Base-by-base conservation (phyloP, 2,329 filamentous ascomycete genomes). In the Aspergillus aculeatus region DNA sequence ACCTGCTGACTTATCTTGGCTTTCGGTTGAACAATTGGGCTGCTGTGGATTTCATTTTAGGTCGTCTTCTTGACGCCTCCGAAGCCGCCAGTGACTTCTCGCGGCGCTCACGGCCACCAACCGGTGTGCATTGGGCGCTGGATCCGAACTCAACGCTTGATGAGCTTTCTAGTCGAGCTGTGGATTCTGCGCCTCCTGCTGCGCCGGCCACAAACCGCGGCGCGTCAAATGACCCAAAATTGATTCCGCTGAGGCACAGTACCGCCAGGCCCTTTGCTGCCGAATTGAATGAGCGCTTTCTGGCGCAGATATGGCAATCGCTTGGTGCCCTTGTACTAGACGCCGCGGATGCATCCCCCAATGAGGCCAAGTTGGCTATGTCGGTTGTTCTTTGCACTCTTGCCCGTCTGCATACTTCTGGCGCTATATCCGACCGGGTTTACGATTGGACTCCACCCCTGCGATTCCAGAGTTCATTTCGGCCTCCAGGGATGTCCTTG, bases 331-430 rank as follows among this genome's bases (percentile, higher is more conserved):
- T 82, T 54, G 70, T 80, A 21, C 63, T 81, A n/a, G 65, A 72
- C 47, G 76, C 78, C 54, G 72, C 77, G n/a, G 74, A 78, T 63
- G 62, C 64, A 12, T 58, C 71, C 3, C 55, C 68, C 4, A 69
- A 70, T 21, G 68, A 78, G 57, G 72, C 73, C 6, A 71, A 74
- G 49, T 44, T 69, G 12, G 73, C 76, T 47, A 81, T 82, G 78
- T 75, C 74, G 54, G 75, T 73, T 54, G 78, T 81, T 7, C 75
- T 77, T 62, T 77, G 73, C 29, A 72, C 77, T 31, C 68, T 82
- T 60, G 80, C 77, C 47, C 75, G 76, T 50, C 65, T 82, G 50
- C 80, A 82, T 58, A 78, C 79, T 65, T 67, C 77, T 11, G 77
- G 72, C 50, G 69, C 76, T 54, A 71, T 82, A 4, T 77, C 80